Conservation (phyloP, 371 early-diverging fungal species). For the Mucor circinelloides region DNA sequence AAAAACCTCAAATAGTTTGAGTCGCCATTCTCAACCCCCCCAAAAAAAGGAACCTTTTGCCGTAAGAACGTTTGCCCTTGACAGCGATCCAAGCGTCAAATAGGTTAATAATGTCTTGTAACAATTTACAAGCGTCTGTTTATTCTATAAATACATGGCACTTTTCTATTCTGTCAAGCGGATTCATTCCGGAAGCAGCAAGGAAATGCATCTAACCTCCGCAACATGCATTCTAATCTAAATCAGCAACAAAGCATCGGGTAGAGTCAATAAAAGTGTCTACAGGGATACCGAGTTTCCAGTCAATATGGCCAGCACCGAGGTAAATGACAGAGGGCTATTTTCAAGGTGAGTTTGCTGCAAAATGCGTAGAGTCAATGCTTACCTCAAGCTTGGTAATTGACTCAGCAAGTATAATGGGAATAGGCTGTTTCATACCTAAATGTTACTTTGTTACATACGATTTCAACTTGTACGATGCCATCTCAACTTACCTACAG, state of each 20-base stretch:
- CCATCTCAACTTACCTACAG: slow-evolving; percentile 49
- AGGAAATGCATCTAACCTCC: neutral
- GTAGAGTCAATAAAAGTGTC: slow-evolving; percentile 62
- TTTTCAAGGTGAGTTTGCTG: neutral
- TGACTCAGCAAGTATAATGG: slow-evolving; percentile 66
- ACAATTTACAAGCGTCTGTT: neutral
- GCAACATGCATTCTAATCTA: slow-evolving; percentile 34
- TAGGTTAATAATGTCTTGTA: neutral
- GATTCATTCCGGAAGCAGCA: neutral
- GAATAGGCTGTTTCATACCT: slow-evolving; percentile 55
- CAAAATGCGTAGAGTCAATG: neutral
- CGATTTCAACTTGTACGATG: neutral
- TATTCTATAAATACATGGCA: neutral
- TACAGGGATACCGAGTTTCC: slow-evolving; percentile 81
- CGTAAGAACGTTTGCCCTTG: neutral
- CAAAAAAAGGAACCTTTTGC: no score
- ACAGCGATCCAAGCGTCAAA: neutral
- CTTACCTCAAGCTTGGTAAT: slow-evolving; percentile 59
- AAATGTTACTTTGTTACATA: neutral
- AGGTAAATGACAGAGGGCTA: slow-evolving; percentile 79
- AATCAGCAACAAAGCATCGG: slow-evolving; percentile 61
- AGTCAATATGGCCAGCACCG: slow-evolving; percentile 91
- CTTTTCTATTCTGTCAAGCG: neutral
- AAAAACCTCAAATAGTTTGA: no score
- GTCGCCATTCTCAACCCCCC: no score